Percentiles rank a stretch among this genome's conserved stretches.
phyloP scores from a whole-genome alignment of 306 rosid species.

The Arachis stenosperma region DNA sequence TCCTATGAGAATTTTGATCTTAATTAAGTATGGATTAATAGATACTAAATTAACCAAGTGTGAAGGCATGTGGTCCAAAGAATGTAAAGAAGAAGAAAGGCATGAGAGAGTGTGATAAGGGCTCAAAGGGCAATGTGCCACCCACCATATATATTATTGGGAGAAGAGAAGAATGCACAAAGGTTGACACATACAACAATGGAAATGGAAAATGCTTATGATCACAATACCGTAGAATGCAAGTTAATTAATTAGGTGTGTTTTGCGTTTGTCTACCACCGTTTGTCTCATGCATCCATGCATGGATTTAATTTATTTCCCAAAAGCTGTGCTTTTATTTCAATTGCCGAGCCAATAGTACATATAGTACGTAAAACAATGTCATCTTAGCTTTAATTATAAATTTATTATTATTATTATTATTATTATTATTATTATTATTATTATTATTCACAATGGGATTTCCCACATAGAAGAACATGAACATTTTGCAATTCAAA shows the following conservation, averaged over 20 bases:
- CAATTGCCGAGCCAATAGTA: conserved; percentile 21
- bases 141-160: neutral
- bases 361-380: conserved; percentile 12
- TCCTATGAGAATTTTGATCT: too few relatives aligned
- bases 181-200: conserved; percentile 24
- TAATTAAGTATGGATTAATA: too few relatives aligned
- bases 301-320: conserved; percentile 10
- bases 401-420: neutral
- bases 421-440: neutral
- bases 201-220: neutral
- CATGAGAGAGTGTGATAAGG: neutral
- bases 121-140: conserved; percentile 23
- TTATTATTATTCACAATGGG: neutral
- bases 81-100: conserved; percentile 24
- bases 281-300: neutral
- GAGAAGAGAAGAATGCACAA: neutral
- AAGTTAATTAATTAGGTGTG: conserved; percentile 42
- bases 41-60: too few relatives aligned
- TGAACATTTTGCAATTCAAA: conserved; percentile 38
- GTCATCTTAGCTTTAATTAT: conserved; percentile 15
- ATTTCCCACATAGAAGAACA: conserved; percentile 35
- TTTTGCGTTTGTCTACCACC: conserved; percentile 65
- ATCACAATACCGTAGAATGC: conserved; percentile 44
- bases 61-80: conserved; percentile 22
- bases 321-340: conserved; percentile 34